phyloP scores from a whole-genome alignment of 352 stramenopile genomes.

The Phytophthora brassicae region DNA sequence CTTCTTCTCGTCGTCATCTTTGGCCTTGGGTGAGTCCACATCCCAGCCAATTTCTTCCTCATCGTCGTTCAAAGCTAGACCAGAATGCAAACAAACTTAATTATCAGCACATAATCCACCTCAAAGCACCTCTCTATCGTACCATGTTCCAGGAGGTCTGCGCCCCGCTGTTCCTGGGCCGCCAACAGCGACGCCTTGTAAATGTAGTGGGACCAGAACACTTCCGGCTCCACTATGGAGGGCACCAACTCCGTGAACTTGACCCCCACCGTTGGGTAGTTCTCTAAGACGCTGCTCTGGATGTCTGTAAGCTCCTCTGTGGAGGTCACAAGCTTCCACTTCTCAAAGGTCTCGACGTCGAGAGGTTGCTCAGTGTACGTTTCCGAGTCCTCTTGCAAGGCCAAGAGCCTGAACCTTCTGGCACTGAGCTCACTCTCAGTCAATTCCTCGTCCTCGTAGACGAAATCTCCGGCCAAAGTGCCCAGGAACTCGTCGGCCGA shows the following conservation, averaged over 20 bases:
- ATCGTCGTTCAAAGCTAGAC: constrained; percentile 52
- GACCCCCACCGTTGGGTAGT: constrained; percentile 57
- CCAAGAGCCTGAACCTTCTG: constrained; percentile 56
- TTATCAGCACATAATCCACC: too few species aligned
- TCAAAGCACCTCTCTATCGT: constrained; percentile 1
- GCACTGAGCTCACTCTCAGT: constrained; percentile 44
- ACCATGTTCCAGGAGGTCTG: constrained; percentile 68
- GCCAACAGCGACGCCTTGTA: constrained; percentile 75
- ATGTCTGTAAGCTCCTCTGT: constrained; percentile 44
- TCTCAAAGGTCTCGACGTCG: constrained; percentile 63
- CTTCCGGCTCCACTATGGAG: constrained; percentile 42
- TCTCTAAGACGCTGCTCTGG: constrained; percentile 55
- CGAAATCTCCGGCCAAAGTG: constrained; percentile 36
- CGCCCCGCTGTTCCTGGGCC: constrained; percentile 65
- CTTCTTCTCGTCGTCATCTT: constrained; percentile 36
- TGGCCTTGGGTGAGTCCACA: constrained; percentile 53
- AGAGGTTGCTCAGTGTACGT: constrained; percentile 64
- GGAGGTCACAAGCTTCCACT: constrained; percentile 46
- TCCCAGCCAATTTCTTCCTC: constrained; percentile 78
- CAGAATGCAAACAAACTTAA: neutral
- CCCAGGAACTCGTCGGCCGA: constrained; percentile 67
- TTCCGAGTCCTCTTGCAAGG: constrained; percentile 62
- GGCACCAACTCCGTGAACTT: constrained; percentile 69
- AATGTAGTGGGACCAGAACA: constrained; percentile 74
- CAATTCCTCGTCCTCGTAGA: constrained; percentile 34